A percentile compares a stretch with the other conserved stretches of the same genome.
These are phyloP conservation scores for Solidago caesia DNA, from an alignment of 129 eudicot species.

Conservation along the genomic window DNA sequence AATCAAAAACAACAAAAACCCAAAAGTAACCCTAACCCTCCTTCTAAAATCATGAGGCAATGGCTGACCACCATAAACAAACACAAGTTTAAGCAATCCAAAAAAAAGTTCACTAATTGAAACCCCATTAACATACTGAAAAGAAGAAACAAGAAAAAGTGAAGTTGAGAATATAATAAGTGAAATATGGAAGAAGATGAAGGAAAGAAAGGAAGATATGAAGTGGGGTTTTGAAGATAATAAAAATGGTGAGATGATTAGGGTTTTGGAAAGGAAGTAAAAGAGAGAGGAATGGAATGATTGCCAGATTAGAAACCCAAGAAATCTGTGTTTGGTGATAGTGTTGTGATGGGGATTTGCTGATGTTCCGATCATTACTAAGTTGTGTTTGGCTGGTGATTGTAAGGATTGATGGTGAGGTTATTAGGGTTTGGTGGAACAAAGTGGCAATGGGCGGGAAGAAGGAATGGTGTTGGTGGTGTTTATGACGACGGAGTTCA, in stretches of 20 bases:
- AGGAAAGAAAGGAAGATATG: conserved; percentile 15
- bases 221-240: conserved; percentile 17
- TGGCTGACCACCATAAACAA: conserved; percentile 41
- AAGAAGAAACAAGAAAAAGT: conserved; percentile 51
- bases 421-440: conserved; percentile 13
- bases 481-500: too few relatives aligned
- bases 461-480: neutral
- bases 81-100: conserved; percentile 37
- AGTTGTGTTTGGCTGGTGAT: neutral
- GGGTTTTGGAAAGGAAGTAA: conserved; percentile 44
- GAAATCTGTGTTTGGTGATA: conserved; percentile 50
- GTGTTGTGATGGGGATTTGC: neutral
- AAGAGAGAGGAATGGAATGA: conserved; percentile 44
- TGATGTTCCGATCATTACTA: conserved; percentile 32
- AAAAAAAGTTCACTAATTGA: conserved; percentile 44
- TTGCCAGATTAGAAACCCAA: conserved; percentile 82
- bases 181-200: conserved; percentile 58
- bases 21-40: conserved; percentile 42
- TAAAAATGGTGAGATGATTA: conserved; percentile 2
- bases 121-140: conserved; percentile 48
- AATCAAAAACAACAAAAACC: conserved; percentile 41
- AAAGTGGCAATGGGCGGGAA: conserved; percentile 37
- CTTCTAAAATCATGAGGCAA: conserved; percentile 37
- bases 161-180: conserved; percentile 50
- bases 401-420: neutral